Evolutionary conservation across 306 rosid species (phyloP).

Genomic region (Dryas octopetala): DNA sequence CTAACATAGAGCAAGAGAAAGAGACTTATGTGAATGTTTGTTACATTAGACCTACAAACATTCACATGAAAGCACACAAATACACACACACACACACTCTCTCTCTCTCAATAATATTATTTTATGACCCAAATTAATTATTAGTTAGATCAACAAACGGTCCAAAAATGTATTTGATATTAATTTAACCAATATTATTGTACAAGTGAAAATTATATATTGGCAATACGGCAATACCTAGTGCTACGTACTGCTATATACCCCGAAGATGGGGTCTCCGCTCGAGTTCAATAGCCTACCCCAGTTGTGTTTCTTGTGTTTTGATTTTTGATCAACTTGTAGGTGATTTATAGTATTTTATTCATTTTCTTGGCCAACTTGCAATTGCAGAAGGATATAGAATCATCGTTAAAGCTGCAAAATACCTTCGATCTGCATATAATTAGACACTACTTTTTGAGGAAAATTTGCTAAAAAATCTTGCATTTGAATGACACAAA

Average conservation of each 20-base stretch:
- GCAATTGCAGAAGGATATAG: not conserved
- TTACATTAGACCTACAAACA: conserved; percentile 40
- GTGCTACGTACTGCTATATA: not conserved
- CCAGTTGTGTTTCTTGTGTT: not conserved
- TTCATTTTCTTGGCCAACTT: not conserved
- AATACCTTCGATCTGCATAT: too few species aligned
- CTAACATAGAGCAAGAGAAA: not conserved
- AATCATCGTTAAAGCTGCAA: not conserved
- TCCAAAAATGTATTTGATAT: not conserved
- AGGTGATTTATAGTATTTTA: not conserved
- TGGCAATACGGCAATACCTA: not conserved
- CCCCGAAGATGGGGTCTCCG: not conserved
- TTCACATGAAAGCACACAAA: conserved; percentile 48
- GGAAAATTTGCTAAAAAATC: too few species aligned
- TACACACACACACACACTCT: not conserved
- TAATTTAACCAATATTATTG: not conserved
- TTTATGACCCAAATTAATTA: conserved; percentile 28
- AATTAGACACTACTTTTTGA: too few species aligned
- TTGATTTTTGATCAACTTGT: conserved; percentile 7
- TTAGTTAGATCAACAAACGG: conserved; percentile 22
- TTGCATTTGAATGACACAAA: too few species aligned
- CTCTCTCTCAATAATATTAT: not conserved
- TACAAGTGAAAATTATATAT: not conserved
- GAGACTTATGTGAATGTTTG: conserved; percentile 36
- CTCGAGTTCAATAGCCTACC: not conserved